Evolutionary conservation across 2,329 filamentous ascomycete genomes (phyloP), one percentile per base, ranked within the genome.

Genomic region (Cercospora zeae-maydis): DNA sequence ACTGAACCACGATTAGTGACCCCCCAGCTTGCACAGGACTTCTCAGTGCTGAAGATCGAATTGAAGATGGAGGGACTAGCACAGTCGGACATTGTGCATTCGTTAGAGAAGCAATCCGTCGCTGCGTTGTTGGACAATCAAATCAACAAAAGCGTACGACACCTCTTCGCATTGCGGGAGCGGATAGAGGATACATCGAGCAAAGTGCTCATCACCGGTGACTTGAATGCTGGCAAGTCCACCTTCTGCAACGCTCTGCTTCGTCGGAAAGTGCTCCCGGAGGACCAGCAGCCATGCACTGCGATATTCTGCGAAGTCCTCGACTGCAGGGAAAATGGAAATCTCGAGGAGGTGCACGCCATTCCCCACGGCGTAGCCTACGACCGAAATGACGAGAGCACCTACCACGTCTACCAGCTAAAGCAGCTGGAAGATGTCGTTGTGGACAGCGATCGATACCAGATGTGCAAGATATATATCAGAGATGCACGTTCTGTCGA

Each of bases 181-280:
- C 88, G 95, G 58, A 99, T 99, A 66, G 95, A 98, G 75, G 95
- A 99, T 76, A 98, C 92, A 0, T 91, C 93, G 4, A 98, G 93
- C 78, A 99, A 99, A 76, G 95, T 99, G 1, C 79, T 99, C 62
- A 88, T 99, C 16, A 99, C 95, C 0, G 95, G 95, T 72, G 95
- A 99, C 75, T 78, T 99, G 59, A 99, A 99, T 74, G 93, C 95
- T 8, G 95, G 95, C 73, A 99, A 99, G 75, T 99, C 95, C 3
- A 99, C 95, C 0, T 99, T 99, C 72, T 99, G 95, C 80, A 99
- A 99, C 77, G 95, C 95, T n/a, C 81, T 99, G 1, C 79, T 99
- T 42, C 88, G 95, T 64, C 87, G 93, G 66, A 98, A 98, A 77
- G 86, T 99, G 30, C 79, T 99, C 3, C 95, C 95, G 0, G 95